These are phyloP conservation scores for Rhizopogon sp. DNA, from an alignment of 768 basidiomycete genomes.

Conservation along the genomic window DNA sequence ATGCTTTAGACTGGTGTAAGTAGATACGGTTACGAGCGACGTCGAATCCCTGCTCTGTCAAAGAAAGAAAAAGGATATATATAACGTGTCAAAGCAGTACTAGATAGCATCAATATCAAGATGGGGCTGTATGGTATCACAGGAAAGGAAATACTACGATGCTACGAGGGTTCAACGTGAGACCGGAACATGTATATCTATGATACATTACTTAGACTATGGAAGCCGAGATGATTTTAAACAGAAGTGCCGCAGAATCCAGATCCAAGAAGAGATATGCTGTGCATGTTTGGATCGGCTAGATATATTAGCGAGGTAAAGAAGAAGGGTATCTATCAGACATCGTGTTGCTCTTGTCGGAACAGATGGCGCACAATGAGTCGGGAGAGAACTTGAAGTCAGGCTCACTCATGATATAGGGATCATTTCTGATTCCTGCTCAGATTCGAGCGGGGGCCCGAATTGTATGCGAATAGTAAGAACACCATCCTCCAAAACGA, in stretches of 20 bases:
- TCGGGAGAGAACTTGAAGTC: conserved; percentile 1
- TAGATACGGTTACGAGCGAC: too few species aligned
- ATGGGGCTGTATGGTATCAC: background rate
- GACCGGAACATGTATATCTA: background rate
- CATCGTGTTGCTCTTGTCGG: background rate
- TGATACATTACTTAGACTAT: background rate
- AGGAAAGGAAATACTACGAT: background rate
- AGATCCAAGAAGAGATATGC: background rate
- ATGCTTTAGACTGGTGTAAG: too few species aligned
- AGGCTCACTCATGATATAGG: conserved; percentile 38
- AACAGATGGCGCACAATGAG: background rate
- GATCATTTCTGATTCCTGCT: conserved; percentile 45
- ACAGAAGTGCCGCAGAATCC: background rate
- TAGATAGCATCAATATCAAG: background rate
- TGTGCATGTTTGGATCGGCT: background rate
- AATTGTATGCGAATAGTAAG: conserved; percentile 51
- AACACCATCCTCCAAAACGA: conserved; percentile 55
- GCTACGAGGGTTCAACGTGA: background rate
- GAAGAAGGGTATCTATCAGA: background rate
- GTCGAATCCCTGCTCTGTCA: too few species aligned
- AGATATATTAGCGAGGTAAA: background rate
- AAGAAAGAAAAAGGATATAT: too few species aligned
- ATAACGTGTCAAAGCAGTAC: background rate
- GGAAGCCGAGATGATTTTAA: background rate
- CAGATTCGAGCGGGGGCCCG: conserved; percentile 38